Evolutionary conservation across 2,329 filamentous ascomycete species (phyloP).

Genomic region (Sclerotiophoma versabilis): DNA sequence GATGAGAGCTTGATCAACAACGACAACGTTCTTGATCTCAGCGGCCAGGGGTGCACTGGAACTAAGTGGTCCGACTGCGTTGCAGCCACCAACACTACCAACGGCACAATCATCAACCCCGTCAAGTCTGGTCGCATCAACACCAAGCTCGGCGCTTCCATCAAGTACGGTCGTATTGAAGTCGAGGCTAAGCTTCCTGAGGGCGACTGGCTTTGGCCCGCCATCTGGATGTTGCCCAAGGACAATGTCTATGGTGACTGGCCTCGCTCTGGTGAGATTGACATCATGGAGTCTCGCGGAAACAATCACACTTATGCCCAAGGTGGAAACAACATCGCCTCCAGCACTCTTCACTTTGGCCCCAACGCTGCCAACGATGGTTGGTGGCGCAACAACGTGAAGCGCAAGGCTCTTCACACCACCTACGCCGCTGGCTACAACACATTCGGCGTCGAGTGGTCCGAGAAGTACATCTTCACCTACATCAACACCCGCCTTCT

Average conservation of each 20-base stretch:
- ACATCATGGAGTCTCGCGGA: conserved; percentile 80
- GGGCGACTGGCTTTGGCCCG: conserved; percentile 89
- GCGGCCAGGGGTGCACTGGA: conserved; percentile 72
- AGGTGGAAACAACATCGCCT: conserved; percentile 82
- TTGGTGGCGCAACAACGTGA: conserved; percentile 85
- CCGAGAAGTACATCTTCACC: conserved; percentile 85
- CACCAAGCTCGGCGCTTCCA: conserved; percentile 72
- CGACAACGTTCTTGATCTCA: conserved; percentile 73
- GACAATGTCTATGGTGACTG: conserved; percentile 76
- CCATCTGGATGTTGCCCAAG: conserved; percentile 88
- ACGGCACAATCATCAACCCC: conserved; percentile 78
- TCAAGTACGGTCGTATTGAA: conserved; percentile 83
- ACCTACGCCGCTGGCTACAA: conserved; percentile 75
- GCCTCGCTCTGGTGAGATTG: conserved; percentile 83
- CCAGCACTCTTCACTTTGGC: conserved; percentile 83
- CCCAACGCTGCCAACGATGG: conserved; percentile 74
- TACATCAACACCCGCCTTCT: conserved; percentile 82
- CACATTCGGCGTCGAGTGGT: conserved; percentile 85
- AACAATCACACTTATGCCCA: conserved; percentile 80
- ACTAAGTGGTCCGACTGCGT: conserved; percentile 67
- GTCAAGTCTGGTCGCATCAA: conserved; percentile 80
- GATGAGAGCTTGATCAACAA: conserved; percentile 70
- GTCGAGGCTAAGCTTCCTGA: conserved; percentile 77
- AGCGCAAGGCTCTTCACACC: conserved; percentile 75
- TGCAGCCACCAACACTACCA: conserved; percentile 76